These are phyloP conservation scores for Zalaria sp. DNA, from an alignment of 2,329 filamentous ascomycete genomes.

Conservation along the genomic window DNA sequence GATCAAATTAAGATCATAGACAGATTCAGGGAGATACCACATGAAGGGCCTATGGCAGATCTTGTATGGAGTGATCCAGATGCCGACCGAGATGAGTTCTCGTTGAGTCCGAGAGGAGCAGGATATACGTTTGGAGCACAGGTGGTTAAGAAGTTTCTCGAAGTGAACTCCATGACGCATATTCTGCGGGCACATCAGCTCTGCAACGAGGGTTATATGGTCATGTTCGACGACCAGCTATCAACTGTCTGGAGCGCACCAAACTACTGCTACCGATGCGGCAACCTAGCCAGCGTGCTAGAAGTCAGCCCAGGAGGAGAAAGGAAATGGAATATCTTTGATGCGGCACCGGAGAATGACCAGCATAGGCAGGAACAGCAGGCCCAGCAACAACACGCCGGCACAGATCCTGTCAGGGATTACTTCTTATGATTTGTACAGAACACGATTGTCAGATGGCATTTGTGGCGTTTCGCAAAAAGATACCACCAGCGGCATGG, in stretches of 20 bases:
- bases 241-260: constrained; percentile 78
- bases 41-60: constrained; percentile 99
- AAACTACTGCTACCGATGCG: constrained; percentile 45
- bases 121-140: constrained; percentile 97
- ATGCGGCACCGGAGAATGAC: constrained; percentile 92
- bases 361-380: constrained; percentile 69
- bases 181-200: constrained; percentile 96
- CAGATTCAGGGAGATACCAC: constrained; percentile 93
- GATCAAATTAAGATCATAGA: constrained; percentile 99
- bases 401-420: constrained; percentile 57
- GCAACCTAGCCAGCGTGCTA: constrained; percentile 91
- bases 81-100: constrained; percentile 94
- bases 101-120: constrained; percentile 78
- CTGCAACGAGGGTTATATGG: constrained; percentile 95
- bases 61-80: constrained; percentile 97
- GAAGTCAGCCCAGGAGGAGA: constrained; percentile 91
- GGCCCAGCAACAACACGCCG: constrained; percentile 49
- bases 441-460: neutral
- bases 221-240: constrained; percentile 85
- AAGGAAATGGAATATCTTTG: constrained; percentile 94
- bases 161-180: constrained; percentile 95
- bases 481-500: constrained; percentile 2
- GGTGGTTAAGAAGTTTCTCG: constrained; percentile 94
- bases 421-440: constrained; percentile 46
- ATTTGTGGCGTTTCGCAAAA: constrained; percentile 4